Base-by-base conservation (phyloP, 257 asterid genomes). In the Nicotiana tomentosiformis region DNA sequence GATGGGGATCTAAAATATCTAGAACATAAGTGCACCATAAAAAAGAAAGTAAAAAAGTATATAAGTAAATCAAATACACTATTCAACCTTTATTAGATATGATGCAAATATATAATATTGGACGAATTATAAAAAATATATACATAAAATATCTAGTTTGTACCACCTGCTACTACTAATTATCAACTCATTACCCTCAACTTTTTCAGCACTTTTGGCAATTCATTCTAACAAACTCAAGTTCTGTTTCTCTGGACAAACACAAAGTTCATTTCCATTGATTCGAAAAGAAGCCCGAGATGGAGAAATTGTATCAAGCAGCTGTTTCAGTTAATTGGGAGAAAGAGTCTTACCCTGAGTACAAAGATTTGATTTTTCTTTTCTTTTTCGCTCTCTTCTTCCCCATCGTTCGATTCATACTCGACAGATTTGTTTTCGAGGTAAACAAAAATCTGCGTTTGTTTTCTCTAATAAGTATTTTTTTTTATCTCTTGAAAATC, bases 371-470 rank as follows among this genome's bases (percentile, higher is more conserved):
- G n/a, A 74, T 20, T 33, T 78, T 77, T 66, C 82, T 86, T 2
- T 29, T 81, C 16, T 81, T 81, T 53, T 84, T 81, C 1, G 35
- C 53, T 10, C 15, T 84, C 68, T 84, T 77, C 85, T 84, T 84
- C 20, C 85, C 87, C 32, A 4, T 82, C 4, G 18, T 84, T 15
- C 87, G 89, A 10, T 86, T 84, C 16, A 46, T 82, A 46, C 85
- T 86, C 2, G 80, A 82, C 77, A 60, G 64, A n/a, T 81, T 70
- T 33, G 26, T 86, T 55, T 86, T 86, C 1, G 82, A 86, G 89
- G 89, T 86, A 81, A 43, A 3, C 39, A 14, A 69, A 10, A 20
- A 16, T 66, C 4, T 30, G 11, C 2, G 12, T 43, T 43, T 11
- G 15, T 6, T 6, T 17, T 14, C 66, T 17, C 16, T 60, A 65